Evolutionary conservation across 2,329 filamentous ascomycete genomes (phyloP).

Genomic region (Stagonosporopsis rhizophila): DNA sequence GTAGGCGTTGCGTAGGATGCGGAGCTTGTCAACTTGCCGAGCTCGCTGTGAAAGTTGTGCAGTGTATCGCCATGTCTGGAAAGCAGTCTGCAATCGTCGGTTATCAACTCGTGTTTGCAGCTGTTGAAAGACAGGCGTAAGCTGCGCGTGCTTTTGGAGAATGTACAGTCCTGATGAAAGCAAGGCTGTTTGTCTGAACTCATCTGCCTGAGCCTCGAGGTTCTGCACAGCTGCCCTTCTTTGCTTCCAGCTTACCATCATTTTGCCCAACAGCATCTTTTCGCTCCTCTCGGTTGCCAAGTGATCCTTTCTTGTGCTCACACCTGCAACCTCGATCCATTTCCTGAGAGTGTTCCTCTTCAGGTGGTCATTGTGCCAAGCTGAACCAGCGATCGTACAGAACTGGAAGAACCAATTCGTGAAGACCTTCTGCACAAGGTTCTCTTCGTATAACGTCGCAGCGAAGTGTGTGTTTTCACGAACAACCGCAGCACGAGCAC

Average conservation of each 20-base stretch:
- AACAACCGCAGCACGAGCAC: slow-evolving; percentile 50
- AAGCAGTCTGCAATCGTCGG: slow-evolving; percentile 55
- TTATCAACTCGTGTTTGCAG: slow-evolving; percentile 54
- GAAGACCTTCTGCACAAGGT: slow-evolving; percentile 42
- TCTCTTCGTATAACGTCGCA: slow-evolving; percentile 40
- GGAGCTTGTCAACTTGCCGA: slow-evolving; percentile 57
- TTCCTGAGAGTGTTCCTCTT: slow-evolving; percentile 35
- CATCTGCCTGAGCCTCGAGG: slow-evolving; percentile 46
- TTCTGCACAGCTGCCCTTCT: slow-evolving; percentile 28
- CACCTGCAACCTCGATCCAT: slow-evolving; percentile 36
- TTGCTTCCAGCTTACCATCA: slow-evolving; percentile 34
- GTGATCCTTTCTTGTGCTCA: slow-evolving; percentile 37
- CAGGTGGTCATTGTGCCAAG: slow-evolving; percentile 40
- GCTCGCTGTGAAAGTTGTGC: slow-evolving; percentile 55
- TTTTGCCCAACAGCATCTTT: slow-evolving; percentile 34
- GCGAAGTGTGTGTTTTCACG: slow-evolving; percentile 46
- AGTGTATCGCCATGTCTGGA: slow-evolving; percentile 59
- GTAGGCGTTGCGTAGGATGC: slow-evolving; percentile 64
- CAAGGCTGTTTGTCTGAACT: slow-evolving; percentile 39
- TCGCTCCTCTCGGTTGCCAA: slow-evolving; percentile 33
- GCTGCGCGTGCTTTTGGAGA: slow-evolving; percentile 49
- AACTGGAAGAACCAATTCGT: slow-evolving; percentile 50
- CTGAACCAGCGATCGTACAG: slow-evolving; percentile 43
- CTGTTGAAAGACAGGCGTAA: slow-evolving; percentile 54
- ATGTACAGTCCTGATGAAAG: slow-evolving; percentile 30